These are phyloP conservation scores for Dactylella cylindrospora DNA, from an alignment of 2,329 filamentous ascomycete species.

Conservation along the genomic window DNA sequence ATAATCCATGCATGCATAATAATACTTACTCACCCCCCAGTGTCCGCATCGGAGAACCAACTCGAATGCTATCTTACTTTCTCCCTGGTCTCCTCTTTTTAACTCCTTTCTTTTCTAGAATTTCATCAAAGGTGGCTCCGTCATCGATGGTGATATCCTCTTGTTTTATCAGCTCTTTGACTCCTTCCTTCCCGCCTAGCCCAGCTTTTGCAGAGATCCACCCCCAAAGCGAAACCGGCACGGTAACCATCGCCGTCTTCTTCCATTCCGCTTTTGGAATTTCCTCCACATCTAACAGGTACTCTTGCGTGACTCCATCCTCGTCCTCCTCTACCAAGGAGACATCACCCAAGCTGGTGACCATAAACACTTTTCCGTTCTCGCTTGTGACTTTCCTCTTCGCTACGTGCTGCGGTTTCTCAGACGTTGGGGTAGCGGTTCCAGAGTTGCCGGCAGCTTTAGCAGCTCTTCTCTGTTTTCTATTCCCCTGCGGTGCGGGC, in stretches of 20 bases:
- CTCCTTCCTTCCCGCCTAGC: constrained; percentile 47
- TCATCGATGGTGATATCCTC: constrained; percentile 51
- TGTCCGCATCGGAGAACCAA: no score
- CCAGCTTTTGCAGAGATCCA: constrained; percentile 60
- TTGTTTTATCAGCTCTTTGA: constrained; percentile 52
- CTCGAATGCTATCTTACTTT: no score
- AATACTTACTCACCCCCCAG: no score
- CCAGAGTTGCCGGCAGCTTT: constrained; percentile 53
- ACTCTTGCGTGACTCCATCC: constrained; percentile 79
- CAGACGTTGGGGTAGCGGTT: constrained; percentile 59
- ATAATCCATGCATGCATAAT: no score
- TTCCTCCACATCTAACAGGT: constrained; percentile 84
- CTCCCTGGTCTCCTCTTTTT: constrained; percentile 30
- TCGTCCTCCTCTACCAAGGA: constrained; percentile 91
- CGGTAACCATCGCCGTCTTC: constrained; percentile 78
- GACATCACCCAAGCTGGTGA: constrained; percentile 88
- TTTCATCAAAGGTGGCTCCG: constrained; percentile 54
- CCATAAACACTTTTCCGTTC: constrained; percentile 92
- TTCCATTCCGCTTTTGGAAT: constrained; percentile 73
- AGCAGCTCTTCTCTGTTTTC: constrained; percentile 55
- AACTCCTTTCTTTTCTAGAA: constrained; percentile 37
- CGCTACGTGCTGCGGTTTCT: constrained; percentile 70
- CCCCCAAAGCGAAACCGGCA: constrained; percentile 73
- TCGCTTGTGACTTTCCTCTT: constrained; percentile 80
- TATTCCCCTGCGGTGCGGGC: constrained; percentile 51